A percentile compares a stretch with the other conserved stretches of the same genome.
Conservation (phyloP, 2,329 filamentous ascomycete genomes). For the Zasmidium angulare region DNA sequence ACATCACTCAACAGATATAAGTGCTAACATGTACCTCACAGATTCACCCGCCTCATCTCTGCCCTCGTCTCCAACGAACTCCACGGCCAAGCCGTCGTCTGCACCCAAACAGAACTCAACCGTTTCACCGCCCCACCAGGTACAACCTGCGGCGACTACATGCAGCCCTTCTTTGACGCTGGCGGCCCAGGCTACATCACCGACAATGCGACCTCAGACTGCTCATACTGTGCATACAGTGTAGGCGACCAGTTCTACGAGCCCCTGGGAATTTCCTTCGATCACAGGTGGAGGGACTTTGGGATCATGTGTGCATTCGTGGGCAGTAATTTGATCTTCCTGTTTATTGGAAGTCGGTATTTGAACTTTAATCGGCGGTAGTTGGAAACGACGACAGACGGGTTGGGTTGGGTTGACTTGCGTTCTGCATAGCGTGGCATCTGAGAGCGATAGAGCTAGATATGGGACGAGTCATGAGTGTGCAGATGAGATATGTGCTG, state of each 20-base stretch:
- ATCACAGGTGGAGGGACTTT: slow-evolving; percentile 74
- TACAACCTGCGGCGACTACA: slow-evolving; percentile 72
- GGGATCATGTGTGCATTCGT: slow-evolving; percentile 78
- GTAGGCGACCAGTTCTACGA: slow-evolving; percentile 78
- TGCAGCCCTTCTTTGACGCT: slow-evolving; percentile 65
- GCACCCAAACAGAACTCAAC: slow-evolving; percentile 63
- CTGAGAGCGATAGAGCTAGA: not conserved
- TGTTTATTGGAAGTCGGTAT: slow-evolving; percentile 55
- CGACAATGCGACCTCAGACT: slow-evolving; percentile 63
- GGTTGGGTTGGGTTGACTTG: not conserved
- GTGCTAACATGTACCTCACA: slow-evolving; percentile 8
- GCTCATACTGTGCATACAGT: slow-evolving; percentile 79
- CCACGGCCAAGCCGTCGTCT: slow-evolving; percentile 63
- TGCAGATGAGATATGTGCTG: not conserved
- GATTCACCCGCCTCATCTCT: slow-evolving; percentile 74
- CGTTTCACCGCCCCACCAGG: slow-evolving; percentile 65
- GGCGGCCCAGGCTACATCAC: slow-evolving; percentile 73
- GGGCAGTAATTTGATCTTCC: slow-evolving; percentile 69
- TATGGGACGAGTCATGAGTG: not conserved
- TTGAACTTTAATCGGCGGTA: slow-evolving; percentile 47
- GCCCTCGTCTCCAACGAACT: slow-evolving; percentile 79
- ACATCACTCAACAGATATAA: not conserved
- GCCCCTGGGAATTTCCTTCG: slow-evolving; percentile 65
- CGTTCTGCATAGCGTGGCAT: slow-evolving; percentile 1
- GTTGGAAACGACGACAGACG: not conserved